Base-by-base conservation (phyloP, 768 basidiomycete genomes). In the Leccinellum luteum region DNA sequence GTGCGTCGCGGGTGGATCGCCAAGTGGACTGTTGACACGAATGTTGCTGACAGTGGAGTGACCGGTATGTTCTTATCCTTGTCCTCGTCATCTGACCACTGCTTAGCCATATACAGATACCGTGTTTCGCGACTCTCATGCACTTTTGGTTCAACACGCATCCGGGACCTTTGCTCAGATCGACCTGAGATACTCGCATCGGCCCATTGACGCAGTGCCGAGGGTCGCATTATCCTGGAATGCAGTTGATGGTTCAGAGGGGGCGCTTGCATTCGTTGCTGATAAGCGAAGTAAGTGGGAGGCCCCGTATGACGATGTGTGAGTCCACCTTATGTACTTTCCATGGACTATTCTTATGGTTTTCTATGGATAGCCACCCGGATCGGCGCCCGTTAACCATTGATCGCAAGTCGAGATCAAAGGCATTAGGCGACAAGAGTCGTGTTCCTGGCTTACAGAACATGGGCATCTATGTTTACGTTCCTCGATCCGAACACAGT, bases 281-380 rank as follows among this genome's bases (percentile, higher is more conserved):
- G 88, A 88, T 52, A 73, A 71, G n/a, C 75, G 73, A 43, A 60
- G 65, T 6, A 68, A 67, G 38, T 85, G 82, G 78, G 89, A 92
- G 63, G 68, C 86, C 3, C 92, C 92, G 3, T 93, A 89, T 58
- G 92, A 94, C 60, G 92, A 94, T 64, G 64, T 86, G 91, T 91
- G 64, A 53, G 85, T 73, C 15, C 13, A n/a, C 15, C 12, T 30
- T 19, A 7, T 44, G 57, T 25, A 38, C 21, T 34, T 17, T 32
- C 25, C 3, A 14, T 38, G n/a, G 38, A 1, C n/a, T 8, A 17
- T 19, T 3, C 21, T 64, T 52, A 61, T 44, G 28, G 15, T 6
- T 13, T 48, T 51, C n/a, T n/a, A 38, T 47, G 34, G 35, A 34
- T 52, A 84, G 80, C 54, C 69, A 68, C 52, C 79, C 79, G 5